Evolutionary conservation across 2,329 filamentous ascomycete species (phyloP), one percentile per base, ranked within the genome.

Genomic region (Aspergillus ustus): DNA sequence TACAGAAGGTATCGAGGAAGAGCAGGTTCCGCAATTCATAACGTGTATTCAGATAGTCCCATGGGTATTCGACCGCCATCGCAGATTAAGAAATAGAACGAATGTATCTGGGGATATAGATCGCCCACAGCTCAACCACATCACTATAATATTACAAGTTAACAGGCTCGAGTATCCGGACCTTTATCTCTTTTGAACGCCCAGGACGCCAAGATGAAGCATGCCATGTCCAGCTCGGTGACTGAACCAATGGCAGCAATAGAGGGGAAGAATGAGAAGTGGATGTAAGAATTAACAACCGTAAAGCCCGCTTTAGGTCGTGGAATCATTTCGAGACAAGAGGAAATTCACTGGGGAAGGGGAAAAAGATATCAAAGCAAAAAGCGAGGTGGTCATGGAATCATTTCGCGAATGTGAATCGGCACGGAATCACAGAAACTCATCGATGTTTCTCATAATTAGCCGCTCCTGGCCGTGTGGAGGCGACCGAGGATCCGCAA

Each of bases 391-490:
- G 55, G 66, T 75, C 73, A 67, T 75, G 65, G 62, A 70, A 69
- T 75, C 73, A 62, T 75, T 69, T 70, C 62, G 62, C 63, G 66
- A 60, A 58, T 59, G 59, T 57, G 58, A 54, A 62, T 65, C 53
- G 53, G 40, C 48, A 44, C 50, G 37, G 60, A 61, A 69, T 77
- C 72, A 80, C 63, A 80, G 70, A 68, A 80, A 78, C 70, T 80
- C 78, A 64, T 80, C 77, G 70, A 80, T 80, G 65, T 74, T 80
- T 71, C 77, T 77, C 77, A 79, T 78, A 61, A 80, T 78, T 57
- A 79, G 62, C 22, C 73, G 72, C 61, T 79, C 77, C 20, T 69
- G 69, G 44, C 74, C 71, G 51, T 72, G 71, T 15, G 77, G 75
- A 43, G 77, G 77, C n/a, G 77, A 80, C 56, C 77, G 69, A 29